A percentile compares a stretch with the other conserved stretches of the same genome.
phyloP scores from a whole-genome alignment of 345 rosid genomes.

The Erodium maritimum region DNA sequence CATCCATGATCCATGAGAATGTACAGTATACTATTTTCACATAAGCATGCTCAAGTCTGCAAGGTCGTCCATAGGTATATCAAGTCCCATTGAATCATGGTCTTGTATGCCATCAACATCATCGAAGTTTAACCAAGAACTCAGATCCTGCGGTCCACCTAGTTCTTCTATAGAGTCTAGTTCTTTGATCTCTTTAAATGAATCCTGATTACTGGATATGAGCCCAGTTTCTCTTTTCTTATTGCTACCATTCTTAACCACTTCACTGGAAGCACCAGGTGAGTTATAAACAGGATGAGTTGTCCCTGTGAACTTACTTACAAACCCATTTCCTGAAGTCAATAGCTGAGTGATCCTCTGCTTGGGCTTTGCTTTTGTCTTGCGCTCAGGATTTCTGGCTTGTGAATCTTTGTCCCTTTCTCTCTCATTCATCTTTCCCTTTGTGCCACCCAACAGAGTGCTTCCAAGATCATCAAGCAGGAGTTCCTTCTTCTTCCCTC shows the following conservation, averaged over 20 bases:
- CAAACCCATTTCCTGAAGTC: slow-evolving; percentile 25
- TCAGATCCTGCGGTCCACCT: slow-evolving; percentile 12
- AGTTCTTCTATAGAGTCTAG: slow-evolving; percentile 29
- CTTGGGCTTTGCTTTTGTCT: slow-evolving; percentile 44
- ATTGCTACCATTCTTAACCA: no score
- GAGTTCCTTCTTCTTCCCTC: slow-evolving; percentile 47
- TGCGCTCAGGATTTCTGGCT: slow-evolving; percentile 29
- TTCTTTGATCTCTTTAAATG: slow-evolving; percentile 10
- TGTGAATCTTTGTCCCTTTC: no score
- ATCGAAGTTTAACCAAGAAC: slow-evolving; percentile 28
- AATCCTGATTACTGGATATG: no score
- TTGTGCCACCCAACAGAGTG: slow-evolving; percentile 41
- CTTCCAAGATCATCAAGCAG: slow-evolving; percentile 38
- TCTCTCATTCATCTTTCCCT: slow-evolving; percentile 57
- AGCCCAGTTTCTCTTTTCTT: slow-evolving; percentile 22
- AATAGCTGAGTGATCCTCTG: slow-evolving; percentile 35
- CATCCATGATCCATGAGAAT: no score
- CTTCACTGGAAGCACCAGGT: no score
- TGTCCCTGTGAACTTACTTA: no score
- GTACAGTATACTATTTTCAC: no score
- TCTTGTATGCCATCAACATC: slow-evolving; percentile 45
- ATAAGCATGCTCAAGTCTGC: slow-evolving; percentile 15
- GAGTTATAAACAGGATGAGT: no score
- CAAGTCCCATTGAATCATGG: slow-evolving; percentile 27
- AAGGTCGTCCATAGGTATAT: slow-evolving; percentile 58